Evolutionary conservation across 2,329 filamentous ascomycete genomes (phyloP).

Genomic region (Rutstroemia sp.): DNA sequence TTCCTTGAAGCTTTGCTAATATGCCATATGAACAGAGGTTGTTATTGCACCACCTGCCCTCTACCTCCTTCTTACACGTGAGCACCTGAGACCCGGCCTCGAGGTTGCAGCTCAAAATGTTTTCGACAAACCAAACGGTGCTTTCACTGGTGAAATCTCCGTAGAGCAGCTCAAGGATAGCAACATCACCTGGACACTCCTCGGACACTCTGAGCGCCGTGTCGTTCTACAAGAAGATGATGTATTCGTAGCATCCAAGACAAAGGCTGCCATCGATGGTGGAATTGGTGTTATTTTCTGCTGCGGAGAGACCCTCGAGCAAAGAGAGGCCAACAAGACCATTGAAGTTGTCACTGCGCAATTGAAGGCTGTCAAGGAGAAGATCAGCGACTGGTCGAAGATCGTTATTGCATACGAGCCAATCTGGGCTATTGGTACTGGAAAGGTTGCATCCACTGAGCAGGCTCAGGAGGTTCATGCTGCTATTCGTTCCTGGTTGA

Average conservation of each 20-base stretch:
- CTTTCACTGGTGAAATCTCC: slow-evolving; percentile 95
- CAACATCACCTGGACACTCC: slow-evolving; percentile 81
- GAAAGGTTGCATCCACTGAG: slow-evolving; percentile 81
- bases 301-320: slow-evolving; percentile 91
- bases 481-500: slow-evolving; percentile 84
- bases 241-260: slow-evolving; percentile 83
- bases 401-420: slow-evolving; percentile 98
- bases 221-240: slow-evolving; percentile 84
- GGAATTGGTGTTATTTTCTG: slow-evolving; percentile 91
- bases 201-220: slow-evolving; percentile 93
- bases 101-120: slow-evolving; percentile 94
- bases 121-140: slow-evolving; percentile 93
- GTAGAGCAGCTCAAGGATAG: slow-evolving; percentile 85
- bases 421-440: slow-evolving; percentile 93
- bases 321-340: slow-evolving; percentile 80
- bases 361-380: slow-evolving; percentile 72
- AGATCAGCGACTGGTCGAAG: slow-evolving; percentile 82
- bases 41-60: slow-evolving; percentile 86
- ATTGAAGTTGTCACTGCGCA: slow-evolving; percentile 80
- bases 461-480: slow-evolving; percentile 93
- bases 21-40: slow-evolving; percentile 56
- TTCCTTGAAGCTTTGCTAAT: background rate
- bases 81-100: slow-evolving; percentile 67
- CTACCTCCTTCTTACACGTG: slow-evolving; percentile 82
- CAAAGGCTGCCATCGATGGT: slow-evolving; percentile 82